Percentiles rank a stretch among this genome's conserved stretches.
Conservation (phyloP, 805 yeast genomes). For the Torulaspora indica region DNA sequence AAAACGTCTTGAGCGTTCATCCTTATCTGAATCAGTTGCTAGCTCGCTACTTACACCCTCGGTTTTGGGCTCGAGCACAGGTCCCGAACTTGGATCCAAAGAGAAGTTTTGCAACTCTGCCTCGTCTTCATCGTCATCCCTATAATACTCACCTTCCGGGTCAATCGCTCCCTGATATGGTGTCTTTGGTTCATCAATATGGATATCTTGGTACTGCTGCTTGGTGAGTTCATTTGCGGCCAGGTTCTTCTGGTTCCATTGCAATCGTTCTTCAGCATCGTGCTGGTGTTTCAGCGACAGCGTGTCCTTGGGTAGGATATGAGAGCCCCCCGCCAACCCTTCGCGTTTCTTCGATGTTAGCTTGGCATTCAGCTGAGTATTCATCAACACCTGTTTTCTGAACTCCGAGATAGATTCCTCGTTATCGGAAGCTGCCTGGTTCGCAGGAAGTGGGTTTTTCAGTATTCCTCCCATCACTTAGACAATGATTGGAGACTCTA, state of each 20-base stretch:
- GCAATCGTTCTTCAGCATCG: conserved; percentile 45
- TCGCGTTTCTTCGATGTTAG: conserved; percentile 34
- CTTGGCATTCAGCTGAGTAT: conserved; percentile 71
- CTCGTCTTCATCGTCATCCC: conserved; percentile 57
- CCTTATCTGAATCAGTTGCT: conserved; percentile 14
- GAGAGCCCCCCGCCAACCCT: conserved; percentile 13
- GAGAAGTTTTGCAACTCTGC: conserved; percentile 47
- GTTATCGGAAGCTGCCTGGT: conserved; percentile 21
- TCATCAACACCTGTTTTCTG: conserved; percentile 70
- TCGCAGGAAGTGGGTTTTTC: conserved; percentile 43
- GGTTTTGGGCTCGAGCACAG: not conserved
- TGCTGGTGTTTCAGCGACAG: conserved; percentile 30
- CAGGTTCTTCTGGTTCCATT: conserved; percentile 84
- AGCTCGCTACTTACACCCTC: not conserved
- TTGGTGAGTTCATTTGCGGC: conserved; percentile 59
- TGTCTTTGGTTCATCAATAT: conserved; percentile 89
- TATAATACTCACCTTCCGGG: conserved; percentile 75
- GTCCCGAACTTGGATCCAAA: conserved; percentile 39
- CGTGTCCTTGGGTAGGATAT: conserved; percentile 32
- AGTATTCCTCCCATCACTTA: conserved; percentile 46
- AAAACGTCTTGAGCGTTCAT: conserved; percentile 43
- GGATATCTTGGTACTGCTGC: conserved; percentile 49
- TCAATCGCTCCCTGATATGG: conserved; percentile 89
- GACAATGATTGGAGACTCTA: too few relatives aligned
- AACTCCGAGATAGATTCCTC: conserved; percentile 38